Evolutionary conservation across 2,329 filamentous ascomycete species (phyloP), one percentile per base, ranked within the genome.

Genomic region (Ceratocystis huliohia): DNA sequence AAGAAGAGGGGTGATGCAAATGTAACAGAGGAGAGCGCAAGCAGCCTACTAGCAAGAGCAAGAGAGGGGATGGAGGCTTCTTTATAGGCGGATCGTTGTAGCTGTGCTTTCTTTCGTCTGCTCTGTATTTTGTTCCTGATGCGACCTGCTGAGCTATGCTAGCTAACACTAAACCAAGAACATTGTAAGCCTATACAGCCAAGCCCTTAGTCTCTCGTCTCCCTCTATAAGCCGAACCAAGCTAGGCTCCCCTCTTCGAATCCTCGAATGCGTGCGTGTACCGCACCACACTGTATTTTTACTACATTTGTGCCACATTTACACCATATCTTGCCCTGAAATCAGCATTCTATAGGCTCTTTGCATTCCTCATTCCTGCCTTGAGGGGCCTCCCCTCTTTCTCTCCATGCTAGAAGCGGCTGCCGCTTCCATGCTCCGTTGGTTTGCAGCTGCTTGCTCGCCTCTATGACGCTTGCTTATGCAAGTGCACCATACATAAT

Each of bases 71-170:
- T 17, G 4, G 46, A 48, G 8, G 22, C 62, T 25, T 30, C 10
- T 64, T 64, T 59, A 59, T 59, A 59, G 56, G 44, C n/a, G n/a
- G 13, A 28, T 17, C n/a, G n/a, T 53, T 44, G 61, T 15, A 41
- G 37, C 37, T 15, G 37, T 41, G 37, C 10, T 41, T 13, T 41
- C 37, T 15, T 13, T 41, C 10, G 13, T 15, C 15, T 41, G 37
- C 37, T 15, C 37, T 41, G 37, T 13, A 5, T 41, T 28, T 15
- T 5, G 48, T 53, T 53, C 48, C 48, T 28, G 48, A 48, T 48
- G 46, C 46, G 20, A 48, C 6, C 48, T 53, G 48, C 48, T 53
- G 8, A 25, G 48, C 20, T 53, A 28, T 28, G 48, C 48, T 53
- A 28, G 22, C 13, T 15, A 13, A 22, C 8, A 25, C 61, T 48